Evolutionary conservation across 768 basidiomycete species (phyloP).

Genomic region (Tricholoma terreum): DNA sequence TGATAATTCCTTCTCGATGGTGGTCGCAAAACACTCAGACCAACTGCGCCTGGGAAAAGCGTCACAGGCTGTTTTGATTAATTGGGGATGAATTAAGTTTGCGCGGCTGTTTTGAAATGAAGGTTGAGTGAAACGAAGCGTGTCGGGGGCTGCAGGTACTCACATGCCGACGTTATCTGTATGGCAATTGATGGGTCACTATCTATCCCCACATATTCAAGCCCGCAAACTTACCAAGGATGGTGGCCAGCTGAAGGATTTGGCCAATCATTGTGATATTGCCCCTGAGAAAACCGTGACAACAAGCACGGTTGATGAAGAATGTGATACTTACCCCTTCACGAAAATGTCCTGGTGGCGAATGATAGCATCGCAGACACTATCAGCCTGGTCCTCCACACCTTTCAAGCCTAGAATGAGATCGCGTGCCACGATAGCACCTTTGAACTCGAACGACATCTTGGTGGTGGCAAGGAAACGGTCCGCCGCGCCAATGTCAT

Average conservation of each 20-base stretch:
- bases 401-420: conserved; percentile 41
- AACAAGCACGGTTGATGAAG: background rate
- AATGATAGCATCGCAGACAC: conserved; percentile 49
- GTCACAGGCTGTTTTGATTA: conserved; percentile 39
- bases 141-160: conserved; percentile 15
- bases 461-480: conserved; percentile 50
- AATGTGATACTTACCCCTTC: conserved; percentile 31
- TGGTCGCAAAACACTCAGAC: conserved; percentile 40
- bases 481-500: conserved; percentile 51
- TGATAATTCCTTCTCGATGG: conserved; percentile 42
- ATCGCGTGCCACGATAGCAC: conserved; percentile 50
- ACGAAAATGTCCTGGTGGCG: conserved; percentile 48
- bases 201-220: background rate
- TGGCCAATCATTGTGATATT: conserved; percentile 52
- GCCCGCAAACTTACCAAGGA: conserved; percentile 33
- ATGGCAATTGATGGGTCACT: conserved; percentile 4
- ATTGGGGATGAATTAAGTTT: conserved; percentile 37
- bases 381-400: conserved; percentile 48
- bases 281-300: conserved; percentile 26
- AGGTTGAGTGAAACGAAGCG: conserved; percentile 2
- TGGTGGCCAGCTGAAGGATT: conserved; percentile 47
- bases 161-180: conserved; percentile 45
- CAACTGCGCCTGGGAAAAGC: conserved; percentile 44
- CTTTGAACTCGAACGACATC: conserved; percentile 55
- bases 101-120: conserved; percentile 31